Evolutionary conservation across 2,329 filamentous ascomycete species (phyloP), one percentile per base, ranked within the genome.

Genomic region (Mariannaea sp.): DNA sequence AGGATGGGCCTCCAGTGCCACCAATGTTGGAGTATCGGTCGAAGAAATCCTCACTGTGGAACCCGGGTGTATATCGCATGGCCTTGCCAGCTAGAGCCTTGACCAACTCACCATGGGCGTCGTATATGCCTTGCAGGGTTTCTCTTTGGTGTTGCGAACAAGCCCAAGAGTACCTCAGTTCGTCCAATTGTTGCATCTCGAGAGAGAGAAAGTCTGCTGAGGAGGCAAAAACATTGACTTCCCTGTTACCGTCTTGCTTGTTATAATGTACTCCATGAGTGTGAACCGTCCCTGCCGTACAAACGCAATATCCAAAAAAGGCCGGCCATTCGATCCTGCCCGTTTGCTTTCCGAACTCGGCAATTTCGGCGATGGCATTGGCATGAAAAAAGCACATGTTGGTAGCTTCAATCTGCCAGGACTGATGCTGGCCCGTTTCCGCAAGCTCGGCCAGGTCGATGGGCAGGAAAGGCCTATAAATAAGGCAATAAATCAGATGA

Each of bases 401-500:
- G 0, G 90, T 95, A 0, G 91, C 90, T 68, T 95, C 90, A 41
- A 95, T 93, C 68, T 95, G 91, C 91, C 91, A 96, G 22, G 89
- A 92, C 68, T 95, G 90, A 61, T 95, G 89, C 65, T 95, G 90
- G 1, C 89, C 89, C 1, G 83, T 87, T 12, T 89, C 88, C 10
- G 89, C 84, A 6, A 96, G 81, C 69, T 95, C 91, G 19, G 87
- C 83, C 3, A 95, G 77, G 69, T 95, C 89, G 57, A 96, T 88
- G 0, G 91, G 91, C 5, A 96, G 77, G 70, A 96, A 96, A 0
- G 90, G 90, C 13, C 91, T 84, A 67, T 95, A 96, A 36, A 95
- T 87, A 43, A 96, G 78, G 66, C 90, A 95, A 71, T 95, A 89
- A 38, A 94, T 87, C 12, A 94, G 79, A 67, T 96, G 91, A 64